These are phyloP conservation scores for Agaricales sp. DNA, from an alignment of 1,284 basidiomycete genomes.

Conservation along the genomic window DNA sequence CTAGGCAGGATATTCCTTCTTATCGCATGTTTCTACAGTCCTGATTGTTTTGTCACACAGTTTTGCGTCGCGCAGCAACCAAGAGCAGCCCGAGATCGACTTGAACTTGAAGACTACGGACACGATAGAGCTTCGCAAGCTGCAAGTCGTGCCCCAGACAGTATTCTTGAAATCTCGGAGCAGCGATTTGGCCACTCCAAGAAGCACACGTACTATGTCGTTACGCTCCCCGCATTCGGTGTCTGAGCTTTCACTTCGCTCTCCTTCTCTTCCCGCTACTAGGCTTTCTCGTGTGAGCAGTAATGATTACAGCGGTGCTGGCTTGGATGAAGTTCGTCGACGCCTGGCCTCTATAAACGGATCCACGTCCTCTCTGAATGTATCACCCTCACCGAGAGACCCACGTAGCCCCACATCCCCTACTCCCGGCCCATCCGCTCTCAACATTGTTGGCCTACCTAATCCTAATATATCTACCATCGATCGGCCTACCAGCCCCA, in stretches of 20 bases:
- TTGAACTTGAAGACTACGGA: slow-evolving; percentile 55
- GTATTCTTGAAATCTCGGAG: slow-evolving; percentile 74
- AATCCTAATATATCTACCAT: slow-evolving; percentile 18
- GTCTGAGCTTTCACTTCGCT: background rate
- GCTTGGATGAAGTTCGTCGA: slow-evolving; percentile 66
- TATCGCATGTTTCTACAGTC: background rate
- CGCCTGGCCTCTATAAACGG: slow-evolving; percentile 61
- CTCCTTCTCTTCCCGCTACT: background rate
- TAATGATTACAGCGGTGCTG: slow-evolving; percentile 25
- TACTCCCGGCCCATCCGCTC: slow-evolving; percentile 14
- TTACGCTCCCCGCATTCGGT: background rate
- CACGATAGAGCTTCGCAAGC: slow-evolving; percentile 68
- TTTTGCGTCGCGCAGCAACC: slow-evolving; percentile 49
- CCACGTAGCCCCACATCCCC: slow-evolving; percentile 23
- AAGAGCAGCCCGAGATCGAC: slow-evolving; percentile 49
- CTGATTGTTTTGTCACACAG: slow-evolving; percentile 24
- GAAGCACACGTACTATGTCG: slow-evolving; percentile 14
- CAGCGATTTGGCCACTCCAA: slow-evolving; percentile 27
- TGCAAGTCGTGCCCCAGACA: slow-evolving; percentile 90
- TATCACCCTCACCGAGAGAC: slow-evolving; percentile 34
- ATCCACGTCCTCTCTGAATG: slow-evolving; percentile 49
- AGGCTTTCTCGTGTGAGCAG: slow-evolving; percentile 13
- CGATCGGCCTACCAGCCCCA: slow-evolving; percentile 59
- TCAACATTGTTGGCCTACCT: slow-evolving; percentile 25
- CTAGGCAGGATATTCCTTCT: slow-evolving; percentile 21